Conservation (phyloP, 2,329 filamentous ascomycete species). For the Erysiphe neolycopersici region DNA sequence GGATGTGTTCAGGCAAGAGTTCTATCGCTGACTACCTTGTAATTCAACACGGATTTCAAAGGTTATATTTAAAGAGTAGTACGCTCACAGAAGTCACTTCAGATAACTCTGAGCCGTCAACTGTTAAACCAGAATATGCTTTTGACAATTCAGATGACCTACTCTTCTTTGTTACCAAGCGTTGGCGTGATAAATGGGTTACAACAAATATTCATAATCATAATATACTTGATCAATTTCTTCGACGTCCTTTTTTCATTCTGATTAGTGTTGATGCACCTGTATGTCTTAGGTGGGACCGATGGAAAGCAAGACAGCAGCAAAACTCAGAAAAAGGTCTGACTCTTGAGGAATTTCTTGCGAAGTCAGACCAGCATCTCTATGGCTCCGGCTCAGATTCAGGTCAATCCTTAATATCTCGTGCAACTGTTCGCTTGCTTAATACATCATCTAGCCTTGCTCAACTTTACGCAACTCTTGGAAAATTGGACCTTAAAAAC, state of each 20-base stretch:
- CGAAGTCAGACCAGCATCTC: slow-evolving; percentile 42
- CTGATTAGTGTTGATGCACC: slow-evolving; percentile 81
- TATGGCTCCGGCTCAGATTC: slow-evolving; percentile 34
- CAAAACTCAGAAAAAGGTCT: slow-evolving; percentile 2
- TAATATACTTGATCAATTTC: slow-evolving; percentile 43
- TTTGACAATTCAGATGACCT: slow-evolving; percentile 41
- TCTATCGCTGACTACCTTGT: slow-evolving; percentile 73
- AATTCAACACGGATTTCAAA: slow-evolving; percentile 56
- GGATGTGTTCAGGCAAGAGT: slow-evolving; percentile 79
- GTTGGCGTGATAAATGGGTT: slow-evolving; percentile 67
- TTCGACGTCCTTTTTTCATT: slow-evolving; percentile 71
- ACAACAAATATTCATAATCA: slow-evolving; percentile 61
- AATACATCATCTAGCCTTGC: slow-evolving; percentile 53
- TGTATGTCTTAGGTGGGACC: slow-evolving; percentile 55
- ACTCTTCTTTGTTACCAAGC: slow-evolving; percentile 60
- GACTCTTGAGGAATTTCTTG: slow-evolving; percentile 28
- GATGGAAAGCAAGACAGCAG: slow-evolving; percentile 32
- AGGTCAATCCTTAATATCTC: slow-evolving; percentile 51
- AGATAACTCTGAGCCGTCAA: not conserved
- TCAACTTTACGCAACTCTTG: slow-evolving; percentile 45
- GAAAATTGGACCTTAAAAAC: slow-evolving; percentile 49
- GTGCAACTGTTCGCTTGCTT: slow-evolving; percentile 60
- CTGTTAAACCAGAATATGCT: slow-evolving; percentile 7
- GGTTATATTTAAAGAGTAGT: slow-evolving; percentile 28
- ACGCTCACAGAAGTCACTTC: not conserved